These are phyloP conservation scores for Castanea mollissima DNA, from an alignment of 306 rosid genomes.

Conservation along the genomic window DNA sequence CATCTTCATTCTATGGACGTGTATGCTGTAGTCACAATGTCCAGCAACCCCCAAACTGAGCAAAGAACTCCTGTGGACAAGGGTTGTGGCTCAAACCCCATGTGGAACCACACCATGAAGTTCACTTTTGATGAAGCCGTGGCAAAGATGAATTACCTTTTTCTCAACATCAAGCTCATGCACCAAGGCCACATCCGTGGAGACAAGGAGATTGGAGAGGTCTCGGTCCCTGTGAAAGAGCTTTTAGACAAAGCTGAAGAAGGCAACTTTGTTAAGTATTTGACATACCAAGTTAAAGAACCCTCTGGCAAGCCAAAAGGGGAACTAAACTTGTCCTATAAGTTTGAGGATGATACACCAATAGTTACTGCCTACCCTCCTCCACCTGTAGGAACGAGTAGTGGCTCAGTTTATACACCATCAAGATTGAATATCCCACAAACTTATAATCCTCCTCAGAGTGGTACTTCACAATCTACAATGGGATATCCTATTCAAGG, in stretches of 20 bases:
- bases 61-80: slow-evolving; percentile 41
- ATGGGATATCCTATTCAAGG: too few species aligned
- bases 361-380: too few species aligned
- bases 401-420: background rate
- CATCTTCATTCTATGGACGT: slow-evolving; percentile 34
- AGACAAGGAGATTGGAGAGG: slow-evolving; percentile 39
- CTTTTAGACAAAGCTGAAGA: too few species aligned
- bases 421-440: background rate
- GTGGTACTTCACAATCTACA: too few species aligned
- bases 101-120: slow-evolving; percentile 36
- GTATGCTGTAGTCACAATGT: slow-evolving; percentile 41
- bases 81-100: slow-evolving; percentile 38
- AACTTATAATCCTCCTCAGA: too few species aligned
- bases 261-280: too few species aligned
- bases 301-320: too few species aligned
- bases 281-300: too few species aligned
- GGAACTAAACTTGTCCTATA: too few species aligned
- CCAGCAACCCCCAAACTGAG: slow-evolving; percentile 25
- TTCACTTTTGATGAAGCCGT: slow-evolving; percentile 31
- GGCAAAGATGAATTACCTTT: slow-evolving; percentile 24
- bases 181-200: slow-evolving; percentile 30
- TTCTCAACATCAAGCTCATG: slow-evolving; percentile 26
- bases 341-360: too few species aligned
- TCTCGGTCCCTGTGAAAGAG: slow-evolving; percentile 30
- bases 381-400: background rate